These are phyloP conservation scores for Boletus reticuloceps DNA, from an alignment of 768 basidiomycete genomes.

Conservation along the genomic window DNA sequence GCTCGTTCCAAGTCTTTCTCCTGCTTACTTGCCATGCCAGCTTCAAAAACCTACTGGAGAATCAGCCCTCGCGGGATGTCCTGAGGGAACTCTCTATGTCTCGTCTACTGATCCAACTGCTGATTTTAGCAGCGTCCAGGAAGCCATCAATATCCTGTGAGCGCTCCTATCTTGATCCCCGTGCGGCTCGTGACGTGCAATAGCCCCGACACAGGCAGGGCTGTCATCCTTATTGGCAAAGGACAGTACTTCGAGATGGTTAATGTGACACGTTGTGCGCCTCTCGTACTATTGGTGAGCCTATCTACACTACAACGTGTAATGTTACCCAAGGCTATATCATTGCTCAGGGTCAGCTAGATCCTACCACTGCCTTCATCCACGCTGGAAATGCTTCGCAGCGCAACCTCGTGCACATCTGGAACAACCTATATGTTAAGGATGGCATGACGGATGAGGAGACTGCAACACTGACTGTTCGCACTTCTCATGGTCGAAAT, in stretches of 20 bases:
- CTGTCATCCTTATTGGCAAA: slow-evolving; percentile 51
- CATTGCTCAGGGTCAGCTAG: slow-evolving; percentile 48
- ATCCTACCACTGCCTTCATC: slow-evolving; percentile 34
- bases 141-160: slow-evolving; percentile 55
- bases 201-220: slow-evolving; percentile 42
- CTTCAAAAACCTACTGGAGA: slow-evolving; percentile 40
- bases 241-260: slow-evolving; percentile 62
- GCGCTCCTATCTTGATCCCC: slow-evolving; percentile 8
- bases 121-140: slow-evolving; percentile 49
- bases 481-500: slow-evolving; percentile 51
- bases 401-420: slow-evolving; percentile 51
- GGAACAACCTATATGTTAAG: slow-evolving; percentile 43
- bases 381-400: slow-evolving; percentile 43
- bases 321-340: neutral
- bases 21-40: slow-evolving; percentile 49
- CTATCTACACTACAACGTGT: neutral
- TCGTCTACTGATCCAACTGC: slow-evolving; percentile 46
- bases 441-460: slow-evolving; percentile 51
- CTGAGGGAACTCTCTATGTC: slow-evolving; percentile 56
- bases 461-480: slow-evolving; percentile 56
- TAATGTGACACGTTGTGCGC: slow-evolving; percentile 51
- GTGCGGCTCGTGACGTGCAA: neutral
- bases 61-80: slow-evolving; percentile 53
- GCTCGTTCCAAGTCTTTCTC: slow-evolving; percentile 39
- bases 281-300: slow-evolving; percentile 54